These are phyloP conservation scores for Cryptococcus hybrid DNA, from an alignment of 1,284 basidiomycete species.

Conservation along the genomic window DNA sequence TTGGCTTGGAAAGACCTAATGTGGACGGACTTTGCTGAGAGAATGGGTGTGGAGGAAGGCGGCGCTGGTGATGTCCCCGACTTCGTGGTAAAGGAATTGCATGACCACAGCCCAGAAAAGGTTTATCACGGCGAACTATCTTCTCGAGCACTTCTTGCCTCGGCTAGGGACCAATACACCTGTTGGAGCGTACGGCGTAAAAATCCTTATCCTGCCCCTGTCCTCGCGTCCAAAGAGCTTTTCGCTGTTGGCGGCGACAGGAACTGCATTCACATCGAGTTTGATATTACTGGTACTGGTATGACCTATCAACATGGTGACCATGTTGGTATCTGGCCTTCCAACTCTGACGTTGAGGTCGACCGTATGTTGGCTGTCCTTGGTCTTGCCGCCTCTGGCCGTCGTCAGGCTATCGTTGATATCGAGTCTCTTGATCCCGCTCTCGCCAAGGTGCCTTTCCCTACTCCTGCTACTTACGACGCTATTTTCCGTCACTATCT, in stretches of 20 bases:
- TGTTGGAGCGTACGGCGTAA: slow-evolving; percentile 63
- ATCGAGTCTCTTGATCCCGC: slow-evolving; percentile 97
- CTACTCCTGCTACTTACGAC: slow-evolving; percentile 90
- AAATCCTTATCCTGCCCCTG: slow-evolving; percentile 91
- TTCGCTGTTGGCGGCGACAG: slow-evolving; percentile 73
- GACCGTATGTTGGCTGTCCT: slow-evolving; percentile 82
- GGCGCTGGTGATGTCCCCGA: slow-evolving; percentile 94
- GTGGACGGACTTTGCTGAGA: slow-evolving; percentile 82
- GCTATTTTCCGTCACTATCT: slow-evolving; percentile 96
- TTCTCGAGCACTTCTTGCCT: slow-evolving; percentile 68
- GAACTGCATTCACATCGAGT: slow-evolving; percentile 94
- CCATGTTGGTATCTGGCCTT: slow-evolving; percentile 96
- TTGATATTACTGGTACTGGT: slow-evolving; percentile 91
- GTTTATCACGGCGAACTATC: slow-evolving; percentile 91
- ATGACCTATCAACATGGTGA: slow-evolving; percentile 99
- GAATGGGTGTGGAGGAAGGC: slow-evolving; percentile 89
- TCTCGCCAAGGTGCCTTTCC: slow-evolving; percentile 98
- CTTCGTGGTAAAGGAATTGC: slow-evolving; percentile 82
- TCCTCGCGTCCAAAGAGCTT: slow-evolving; percentile 74
- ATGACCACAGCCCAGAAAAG: slow-evolving; percentile 70
- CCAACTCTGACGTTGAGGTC: slow-evolving; percentile 89
- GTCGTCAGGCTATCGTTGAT: slow-evolving; percentile 76
- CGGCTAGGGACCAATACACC: slow-evolving; percentile 56
- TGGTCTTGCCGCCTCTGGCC: slow-evolving; percentile 66
- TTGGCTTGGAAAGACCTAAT: slow-evolving; percentile 99